phyloP scores from a whole-genome alignment of 2,329 filamentous ascomycete genomes.

The Lachnellula cervina region DNA sequence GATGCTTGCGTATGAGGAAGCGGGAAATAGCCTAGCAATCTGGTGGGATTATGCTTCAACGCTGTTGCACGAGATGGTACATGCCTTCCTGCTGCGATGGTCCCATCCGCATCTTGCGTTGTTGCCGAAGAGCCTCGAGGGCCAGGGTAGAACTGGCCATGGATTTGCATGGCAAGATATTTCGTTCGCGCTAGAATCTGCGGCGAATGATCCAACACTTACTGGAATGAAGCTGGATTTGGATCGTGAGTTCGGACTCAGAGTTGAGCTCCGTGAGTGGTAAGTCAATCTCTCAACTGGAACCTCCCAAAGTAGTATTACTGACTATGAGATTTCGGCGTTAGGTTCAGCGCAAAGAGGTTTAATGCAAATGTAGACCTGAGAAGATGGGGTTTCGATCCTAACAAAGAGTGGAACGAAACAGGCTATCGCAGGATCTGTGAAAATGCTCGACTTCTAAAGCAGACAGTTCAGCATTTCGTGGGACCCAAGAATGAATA shows the following conservation, averaged over 20 bases:
- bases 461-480: too few species aligned
- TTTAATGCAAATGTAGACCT: too few species aligned
- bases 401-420: too few species aligned
- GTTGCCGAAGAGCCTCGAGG: background rate
- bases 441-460: too few species aligned
- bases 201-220: background rate
- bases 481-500: too few species aligned
- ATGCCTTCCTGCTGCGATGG: background rate
- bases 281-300: background rate
- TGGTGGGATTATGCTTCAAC: background rate
- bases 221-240: background rate
- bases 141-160: background rate
- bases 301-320: background rate
- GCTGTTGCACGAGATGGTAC: background rate
- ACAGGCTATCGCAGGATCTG: too few species aligned
- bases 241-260: background rate
- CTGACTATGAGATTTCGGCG: background rate
- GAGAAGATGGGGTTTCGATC: too few species aligned
- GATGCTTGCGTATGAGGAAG: background rate
- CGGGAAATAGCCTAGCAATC: background rate
- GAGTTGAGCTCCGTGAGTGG: background rate
- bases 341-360: too few species aligned
- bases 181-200: background rate
- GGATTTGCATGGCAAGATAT: background rate
- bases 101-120: background rate